Evolutionary conservation across 768 basidiomycete genomes (phyloP).

Genomic region (Xerocomellus chrysenteron): DNA sequence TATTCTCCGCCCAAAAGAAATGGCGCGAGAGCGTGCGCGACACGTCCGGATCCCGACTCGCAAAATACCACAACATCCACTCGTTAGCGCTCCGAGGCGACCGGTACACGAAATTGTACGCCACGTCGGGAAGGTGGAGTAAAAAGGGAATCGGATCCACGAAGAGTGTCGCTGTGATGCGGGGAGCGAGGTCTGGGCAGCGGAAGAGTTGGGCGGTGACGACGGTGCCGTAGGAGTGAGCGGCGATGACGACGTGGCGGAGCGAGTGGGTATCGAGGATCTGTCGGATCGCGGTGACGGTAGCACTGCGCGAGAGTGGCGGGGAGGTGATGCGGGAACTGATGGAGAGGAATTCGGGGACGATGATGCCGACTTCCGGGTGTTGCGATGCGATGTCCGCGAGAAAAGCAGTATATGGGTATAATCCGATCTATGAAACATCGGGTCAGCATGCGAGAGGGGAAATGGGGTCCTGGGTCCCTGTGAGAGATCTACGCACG

Average conservation of each 20-base stretch:
- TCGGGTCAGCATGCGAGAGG: background rate
- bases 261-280: conserved; percentile 47
- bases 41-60: conserved; percentile 61
- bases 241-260: conserved; percentile 42
- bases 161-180: conserved; percentile 47
- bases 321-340: conserved; percentile 58
- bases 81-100: conserved; percentile 50
- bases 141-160: conserved; percentile 68
- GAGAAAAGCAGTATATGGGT: conserved; percentile 55
- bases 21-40: conserved; percentile 56
- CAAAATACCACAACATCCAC: conserved; percentile 70
- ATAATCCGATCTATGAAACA: conserved; percentile 53
- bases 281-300: conserved; percentile 41
- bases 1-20: conserved; percentile 67
- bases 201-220: conserved; percentile 54
- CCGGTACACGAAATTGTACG: conserved; percentile 67
- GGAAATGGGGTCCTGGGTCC: background rate
- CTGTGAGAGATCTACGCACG: conserved; percentile 28
- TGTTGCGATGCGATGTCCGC: conserved; percentile 42
- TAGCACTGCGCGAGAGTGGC: conserved; percentile 41
- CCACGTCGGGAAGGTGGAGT: conserved; percentile 60
- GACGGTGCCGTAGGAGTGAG: conserved; percentile 66
- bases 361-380: conserved; percentile 55
- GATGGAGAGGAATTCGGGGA: conserved; percentile 59
- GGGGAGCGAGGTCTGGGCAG: conserved; percentile 27